phyloP scores from a whole-genome alignment of 2,329 filamentous ascomycete genomes.

The Diaporthe batatas region DNA sequence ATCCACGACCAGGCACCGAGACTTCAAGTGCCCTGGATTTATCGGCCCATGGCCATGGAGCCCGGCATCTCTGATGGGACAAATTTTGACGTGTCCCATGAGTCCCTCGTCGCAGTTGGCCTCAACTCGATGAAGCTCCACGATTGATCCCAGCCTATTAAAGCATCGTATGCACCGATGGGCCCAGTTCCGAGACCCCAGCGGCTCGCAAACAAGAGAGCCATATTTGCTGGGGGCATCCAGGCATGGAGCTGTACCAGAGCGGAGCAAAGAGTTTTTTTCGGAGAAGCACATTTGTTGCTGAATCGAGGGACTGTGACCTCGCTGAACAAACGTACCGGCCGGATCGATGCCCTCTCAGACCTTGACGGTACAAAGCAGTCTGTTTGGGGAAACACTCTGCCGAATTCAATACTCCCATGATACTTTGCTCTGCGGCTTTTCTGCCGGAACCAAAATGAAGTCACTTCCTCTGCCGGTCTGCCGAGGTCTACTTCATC shows the following conservation, averaged over 20 bases:
- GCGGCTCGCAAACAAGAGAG: background rate
- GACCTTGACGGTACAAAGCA: background rate
- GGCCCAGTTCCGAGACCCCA: background rate
- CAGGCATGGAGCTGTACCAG: background rate
- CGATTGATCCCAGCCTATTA: background rate
- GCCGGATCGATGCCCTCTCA: background rate
- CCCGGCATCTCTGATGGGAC: background rate
- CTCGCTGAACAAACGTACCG: background rate
- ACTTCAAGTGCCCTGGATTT: constrained; percentile 1
- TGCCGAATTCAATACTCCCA: too few relatives aligned
- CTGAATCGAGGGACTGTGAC: background rate
- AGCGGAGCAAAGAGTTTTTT: background rate
- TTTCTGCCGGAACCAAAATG: background rate
- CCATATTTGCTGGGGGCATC: background rate
- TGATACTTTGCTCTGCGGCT: background rate
- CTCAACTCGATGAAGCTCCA: background rate
- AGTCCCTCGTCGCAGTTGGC: background rate
- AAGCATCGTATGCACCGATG: background rate
- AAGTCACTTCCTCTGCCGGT: background rate
- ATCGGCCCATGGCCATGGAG: background rate
- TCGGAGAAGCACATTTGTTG: background rate
- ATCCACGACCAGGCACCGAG: background rate
- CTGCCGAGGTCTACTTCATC: constrained; percentile 53
- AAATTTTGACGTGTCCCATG: background rate
- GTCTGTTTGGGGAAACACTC: background rate